Conservation (phyloP, 805 yeast species). For the Komagataella mondaviorum region DNA sequence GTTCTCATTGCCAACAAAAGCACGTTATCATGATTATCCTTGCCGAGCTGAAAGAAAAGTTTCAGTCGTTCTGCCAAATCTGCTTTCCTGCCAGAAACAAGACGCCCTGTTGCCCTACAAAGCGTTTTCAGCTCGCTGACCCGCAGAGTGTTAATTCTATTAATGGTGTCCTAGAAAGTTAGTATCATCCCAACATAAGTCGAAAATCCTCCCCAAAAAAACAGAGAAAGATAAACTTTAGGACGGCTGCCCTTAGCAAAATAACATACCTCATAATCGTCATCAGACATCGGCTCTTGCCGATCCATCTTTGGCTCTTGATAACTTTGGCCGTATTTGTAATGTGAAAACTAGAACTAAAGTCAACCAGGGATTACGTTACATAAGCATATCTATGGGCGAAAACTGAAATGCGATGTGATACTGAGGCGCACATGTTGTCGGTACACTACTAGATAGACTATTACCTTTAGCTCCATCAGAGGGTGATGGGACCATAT, state of each 20-base stretch:
- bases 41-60: constrained; percentile 19
- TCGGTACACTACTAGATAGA: neutral
- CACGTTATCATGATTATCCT: constrained; percentile 22
- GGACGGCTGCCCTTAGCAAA: neutral
- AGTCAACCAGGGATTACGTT: neutral
- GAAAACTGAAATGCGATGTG: neutral
- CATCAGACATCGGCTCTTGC: constrained; percentile 7
- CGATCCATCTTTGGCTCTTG: constrained; percentile 6
- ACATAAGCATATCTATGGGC: neutral
- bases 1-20: constrained; percentile 30
- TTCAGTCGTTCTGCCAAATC: constrained; percentile 43
- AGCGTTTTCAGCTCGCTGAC: constrained; percentile 40
- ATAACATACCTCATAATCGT: constrained; percentile 7
- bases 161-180: constrained; percentile 13
- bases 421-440: neutral
- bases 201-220: neutral
- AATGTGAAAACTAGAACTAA: neutral
- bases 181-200: neutral
- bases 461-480: neutral
- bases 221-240: neutral
- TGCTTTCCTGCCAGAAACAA: constrained; percentile 45
- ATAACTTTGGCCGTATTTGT: neutral
- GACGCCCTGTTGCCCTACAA: constrained; percentile 33
- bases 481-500: neutral
- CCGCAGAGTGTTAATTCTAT: constrained; percentile 22